phyloP scores from a whole-genome alignment of 2,329 filamentous ascomycete species.

The Aspergillus fischeri region DNA sequence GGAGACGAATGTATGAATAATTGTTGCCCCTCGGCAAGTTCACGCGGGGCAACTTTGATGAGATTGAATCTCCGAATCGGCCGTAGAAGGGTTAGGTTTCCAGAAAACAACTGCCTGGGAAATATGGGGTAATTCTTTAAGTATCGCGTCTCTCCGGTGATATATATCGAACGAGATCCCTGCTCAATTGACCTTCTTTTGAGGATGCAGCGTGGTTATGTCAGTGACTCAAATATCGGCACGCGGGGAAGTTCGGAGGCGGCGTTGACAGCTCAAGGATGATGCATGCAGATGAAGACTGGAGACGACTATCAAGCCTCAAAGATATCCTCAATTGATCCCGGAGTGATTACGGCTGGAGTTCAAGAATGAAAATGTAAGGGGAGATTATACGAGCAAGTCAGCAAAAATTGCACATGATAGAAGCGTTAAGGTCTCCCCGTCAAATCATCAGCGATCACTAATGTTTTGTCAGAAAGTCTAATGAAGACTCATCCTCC shows the following conservation, averaged over 20 bases:
- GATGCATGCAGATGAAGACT: not conserved
- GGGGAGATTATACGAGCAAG: not conserved
- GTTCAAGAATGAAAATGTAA: not conserved
- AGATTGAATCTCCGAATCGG: not conserved
- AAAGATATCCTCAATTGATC: not conserved
- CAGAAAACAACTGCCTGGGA: not conserved
- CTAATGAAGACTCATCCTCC: not conserved
- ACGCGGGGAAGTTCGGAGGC: not conserved
- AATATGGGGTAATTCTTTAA: not conserved
- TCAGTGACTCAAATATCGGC: not conserved
- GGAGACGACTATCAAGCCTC: not conserved
- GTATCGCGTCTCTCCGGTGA: not conserved
- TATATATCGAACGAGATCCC: not conserved
- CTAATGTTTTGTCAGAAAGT: not conserved
- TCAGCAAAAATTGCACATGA: not conserved
- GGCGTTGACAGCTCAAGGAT: not conserved
- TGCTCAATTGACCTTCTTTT: not conserved
- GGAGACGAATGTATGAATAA: not conserved
- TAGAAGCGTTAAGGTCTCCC: no score
- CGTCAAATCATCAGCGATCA: not conserved
- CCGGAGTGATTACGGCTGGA: not conserved
- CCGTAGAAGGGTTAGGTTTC: not conserved
- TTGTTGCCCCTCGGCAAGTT: slow-evolving; percentile 24
- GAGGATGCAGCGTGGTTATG: not conserved
- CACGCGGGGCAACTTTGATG: slow-evolving; percentile 7